phyloP scores from a whole-genome alignment of 352 stramenopile genomes.

The Plasmopara viticola region DNA sequence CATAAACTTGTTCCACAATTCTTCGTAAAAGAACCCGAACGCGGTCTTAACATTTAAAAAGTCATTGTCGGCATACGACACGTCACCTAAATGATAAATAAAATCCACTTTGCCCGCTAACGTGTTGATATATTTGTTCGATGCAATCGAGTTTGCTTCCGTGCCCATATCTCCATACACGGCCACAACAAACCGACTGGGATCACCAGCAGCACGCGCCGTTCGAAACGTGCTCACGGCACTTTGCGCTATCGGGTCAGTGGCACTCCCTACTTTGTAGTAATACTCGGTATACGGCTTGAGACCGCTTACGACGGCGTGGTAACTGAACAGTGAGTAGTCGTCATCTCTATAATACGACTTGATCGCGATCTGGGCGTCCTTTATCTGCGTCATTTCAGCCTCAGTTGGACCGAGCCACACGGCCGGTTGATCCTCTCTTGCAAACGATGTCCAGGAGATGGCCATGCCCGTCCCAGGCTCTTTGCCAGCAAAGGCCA shows the following conservation, averaged over 20 bases:
- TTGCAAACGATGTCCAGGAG: not conserved
- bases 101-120: conserved; percentile 29
- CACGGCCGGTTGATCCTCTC: not conserved
- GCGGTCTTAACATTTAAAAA: conserved; percentile 10
- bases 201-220: conserved; percentile 23
- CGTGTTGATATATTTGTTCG: conserved; percentile 25
- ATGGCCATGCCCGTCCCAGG: not conserved
- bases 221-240: conserved; percentile 40
- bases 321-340: no score
- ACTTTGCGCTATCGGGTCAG: conserved; percentile 15
- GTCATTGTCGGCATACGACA: conserved; percentile 42
- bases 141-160: conserved; percentile 22
- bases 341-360: no score
- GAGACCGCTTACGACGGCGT: no score
- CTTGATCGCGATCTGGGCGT: no score
- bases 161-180: conserved; percentile 39
- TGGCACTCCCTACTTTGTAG: conserved; percentile 16
- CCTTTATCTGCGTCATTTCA: no score
- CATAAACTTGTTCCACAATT: no score
- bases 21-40: no score
- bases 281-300: no score
- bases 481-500: conserved; percentile 1
- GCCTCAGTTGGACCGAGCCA: not conserved
- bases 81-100: conserved; percentile 37
- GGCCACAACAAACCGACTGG: conserved; percentile 25